These are phyloP conservation scores for Gelatoporia subvermispora DNA, from an alignment of 768 basidiomycete species.

Conservation along the genomic window DNA sequence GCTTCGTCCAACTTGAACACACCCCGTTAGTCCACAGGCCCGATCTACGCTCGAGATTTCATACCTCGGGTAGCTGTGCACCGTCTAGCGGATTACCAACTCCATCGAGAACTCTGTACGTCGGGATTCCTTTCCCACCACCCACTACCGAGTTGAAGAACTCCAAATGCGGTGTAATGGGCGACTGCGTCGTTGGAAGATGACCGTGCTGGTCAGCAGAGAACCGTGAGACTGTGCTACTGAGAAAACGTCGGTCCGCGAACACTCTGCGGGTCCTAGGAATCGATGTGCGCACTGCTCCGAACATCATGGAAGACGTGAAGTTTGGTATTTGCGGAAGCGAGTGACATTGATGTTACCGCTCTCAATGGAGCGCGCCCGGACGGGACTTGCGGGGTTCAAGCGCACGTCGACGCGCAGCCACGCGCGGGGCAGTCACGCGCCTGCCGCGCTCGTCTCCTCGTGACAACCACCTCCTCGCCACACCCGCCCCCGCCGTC, in stretches of 20 bases:
- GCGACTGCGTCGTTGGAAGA: conserved; percentile 45
- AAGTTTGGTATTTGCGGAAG: background rate
- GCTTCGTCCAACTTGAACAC: conserved; percentile 56
- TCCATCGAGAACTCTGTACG: conserved; percentile 83
- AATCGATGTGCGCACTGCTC: background rate
- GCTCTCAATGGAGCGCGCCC: no score
- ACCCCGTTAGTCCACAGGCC: background rate
- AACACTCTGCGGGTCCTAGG: background rate
- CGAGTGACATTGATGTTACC: background rate
- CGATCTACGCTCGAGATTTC: conserved; percentile 12
- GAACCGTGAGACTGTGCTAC: conserved; percentile 7
- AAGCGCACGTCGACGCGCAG: background rate
- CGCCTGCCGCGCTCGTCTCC: background rate
- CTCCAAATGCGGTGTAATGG: conserved; percentile 61
- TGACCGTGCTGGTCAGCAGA: conserved; percentile 25
- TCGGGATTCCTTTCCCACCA: conserved; percentile 66
- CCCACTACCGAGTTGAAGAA: conserved; percentile 79
- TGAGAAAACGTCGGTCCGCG: background rate
- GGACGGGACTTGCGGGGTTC: no score
- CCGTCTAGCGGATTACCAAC: conserved; percentile 68
- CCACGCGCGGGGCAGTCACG: background rate
- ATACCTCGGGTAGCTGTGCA: conserved; percentile 71
- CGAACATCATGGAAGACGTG: background rate
- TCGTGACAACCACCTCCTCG: background rate
- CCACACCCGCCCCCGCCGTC: background rate